Conservation (phyloP, 257 asterid species). For the Striga asiatica region DNA sequence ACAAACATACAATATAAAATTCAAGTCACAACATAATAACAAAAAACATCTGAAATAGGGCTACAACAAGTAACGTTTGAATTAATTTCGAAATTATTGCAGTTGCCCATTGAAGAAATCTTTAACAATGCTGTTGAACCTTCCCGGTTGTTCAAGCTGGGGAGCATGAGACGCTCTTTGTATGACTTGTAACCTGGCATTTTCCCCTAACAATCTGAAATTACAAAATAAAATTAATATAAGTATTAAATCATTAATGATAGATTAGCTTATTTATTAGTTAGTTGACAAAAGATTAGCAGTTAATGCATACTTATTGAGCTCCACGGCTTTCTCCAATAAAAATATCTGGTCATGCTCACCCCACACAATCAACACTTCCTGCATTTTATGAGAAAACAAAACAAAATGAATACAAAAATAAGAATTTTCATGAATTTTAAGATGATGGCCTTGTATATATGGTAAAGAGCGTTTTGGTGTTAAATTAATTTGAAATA, state of each 20-base stretch:
- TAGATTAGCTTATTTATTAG: neutral
- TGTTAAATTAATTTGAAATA: too few relatives aligned
- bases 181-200: slow-evolving; percentile 36
- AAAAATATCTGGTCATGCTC: slow-evolving; percentile 58
- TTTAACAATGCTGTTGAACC: slow-evolving; percentile 23
- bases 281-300: neutral
- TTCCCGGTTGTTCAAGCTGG: slow-evolving; percentile 39
- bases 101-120: too few relatives aligned
- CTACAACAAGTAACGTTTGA: too few relatives aligned
- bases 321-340: slow-evolving; percentile 52
- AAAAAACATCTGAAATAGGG: too few relatives aligned
- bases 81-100: too few relatives aligned
- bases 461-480: too few relatives aligned
- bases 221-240: neutral
- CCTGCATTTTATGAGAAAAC: slow-evolving; percentile 34
- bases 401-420: too few relatives aligned
- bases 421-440: too few relatives aligned
- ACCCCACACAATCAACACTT: slow-evolving; percentile 81
- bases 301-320: slow-evolving; percentile 35
- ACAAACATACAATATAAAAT: too few relatives aligned
- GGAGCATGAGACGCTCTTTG: slow-evolving; percentile 48
- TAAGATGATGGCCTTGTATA: too few relatives aligned
- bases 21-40: too few relatives aligned
- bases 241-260: neutral
- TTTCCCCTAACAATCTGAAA: slow-evolving; percentile 47